Conservation (phyloP, 768 basidiomycete genomes). For the Naganishia vishniacii region DNA sequence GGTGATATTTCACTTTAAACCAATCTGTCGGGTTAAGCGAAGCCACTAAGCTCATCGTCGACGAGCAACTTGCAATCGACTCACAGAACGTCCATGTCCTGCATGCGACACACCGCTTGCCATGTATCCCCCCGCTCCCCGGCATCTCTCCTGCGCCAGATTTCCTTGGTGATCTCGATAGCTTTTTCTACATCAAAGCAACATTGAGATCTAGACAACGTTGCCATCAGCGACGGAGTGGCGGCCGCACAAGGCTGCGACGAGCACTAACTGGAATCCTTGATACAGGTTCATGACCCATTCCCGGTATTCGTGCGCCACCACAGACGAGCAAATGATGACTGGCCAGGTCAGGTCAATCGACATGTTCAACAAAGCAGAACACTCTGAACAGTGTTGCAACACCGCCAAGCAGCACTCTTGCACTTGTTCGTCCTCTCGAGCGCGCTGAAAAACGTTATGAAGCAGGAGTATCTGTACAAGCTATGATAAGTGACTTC, state of each 20-base stretch:
- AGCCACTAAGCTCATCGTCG: too few species aligned
- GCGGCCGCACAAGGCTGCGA: too few species aligned
- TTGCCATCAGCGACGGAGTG: too few species aligned
- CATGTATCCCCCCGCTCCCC: conserved; percentile 35
- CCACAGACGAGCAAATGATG: conserved; percentile 42
- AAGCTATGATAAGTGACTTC: background rate
- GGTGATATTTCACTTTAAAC: too few species aligned
- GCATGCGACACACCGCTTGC: conserved; percentile 41
- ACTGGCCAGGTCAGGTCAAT: conserved; percentile 46
- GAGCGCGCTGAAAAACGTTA: conserved; percentile 36
- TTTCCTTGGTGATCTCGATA: conserved; percentile 36
- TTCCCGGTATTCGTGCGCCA: conserved; percentile 32
- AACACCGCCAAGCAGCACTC: conserved; percentile 39
- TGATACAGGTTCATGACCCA: conserved; percentile 42
- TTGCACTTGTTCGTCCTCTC: conserved; percentile 38
- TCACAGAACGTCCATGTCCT: conserved; percentile 39
- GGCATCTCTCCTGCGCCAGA: conserved; percentile 38
- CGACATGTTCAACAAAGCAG: conserved; percentile 43
- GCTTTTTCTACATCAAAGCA: conserved; percentile 47
- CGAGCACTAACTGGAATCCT: conserved; percentile 44
- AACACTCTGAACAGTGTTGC: conserved; percentile 41
- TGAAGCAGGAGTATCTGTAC: conserved; percentile 41
- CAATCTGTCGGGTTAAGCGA: too few species aligned
- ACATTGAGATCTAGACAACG: conserved; percentile 35
- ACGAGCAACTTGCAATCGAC: background rate